Evolutionary conservation across 352 stramenopile genomes (phyloP), one percentile per base, ranked within the genome.

Genomic region (Globisporangium spinosum): DNA sequence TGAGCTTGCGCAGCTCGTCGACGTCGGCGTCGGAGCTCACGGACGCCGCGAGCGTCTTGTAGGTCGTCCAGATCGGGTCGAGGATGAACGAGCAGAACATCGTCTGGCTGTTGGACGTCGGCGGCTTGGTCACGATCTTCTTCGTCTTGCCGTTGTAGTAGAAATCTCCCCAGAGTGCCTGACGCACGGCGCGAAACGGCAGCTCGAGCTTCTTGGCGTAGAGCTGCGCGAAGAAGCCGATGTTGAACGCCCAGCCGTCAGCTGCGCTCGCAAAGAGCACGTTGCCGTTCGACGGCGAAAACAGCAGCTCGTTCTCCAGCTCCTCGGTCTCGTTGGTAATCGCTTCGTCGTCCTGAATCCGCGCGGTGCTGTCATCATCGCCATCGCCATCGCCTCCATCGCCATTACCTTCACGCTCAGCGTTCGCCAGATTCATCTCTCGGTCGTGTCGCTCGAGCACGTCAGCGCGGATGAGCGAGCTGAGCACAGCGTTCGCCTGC

Each of bases 81-180:
- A 98, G 76, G 22, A 98, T 87, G 72, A 97, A 96, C 38, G 90
- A 83, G 58, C 93, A 96, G 67, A 98, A 98, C 89, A 98, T 97
- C 27, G 88, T 93, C 70, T 88, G 74, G 60, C 82, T 91, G 53
- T 68, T 83, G 5, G 83, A 75, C 2, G 81, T 91, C 54, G 83
- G 79, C n/a, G 89, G 75, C 74, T 91, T 91, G 20, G 74, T 90
- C 57, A 87, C 83, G 54, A 95, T 90, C 73, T 97, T 97, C 60
- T 98, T 97, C 20, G 77, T 90, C 78, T 97, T 97, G 57, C 67
- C 70, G 68, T 97, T 97, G 72, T 92, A 96, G 51, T 94, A 93
- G 74, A 87, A 97, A 40, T 98, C 90, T 4, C 94, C 95, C 92
- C 94, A 98, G 40, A 98, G 77, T 61, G 88, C 84, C 63, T 91